Evolutionary conservation across 176 grass and related monocot genomes (phyloP), one percentile per base, ranked within the genome.

Genomic region (Phyllostachys edulis): DNA sequence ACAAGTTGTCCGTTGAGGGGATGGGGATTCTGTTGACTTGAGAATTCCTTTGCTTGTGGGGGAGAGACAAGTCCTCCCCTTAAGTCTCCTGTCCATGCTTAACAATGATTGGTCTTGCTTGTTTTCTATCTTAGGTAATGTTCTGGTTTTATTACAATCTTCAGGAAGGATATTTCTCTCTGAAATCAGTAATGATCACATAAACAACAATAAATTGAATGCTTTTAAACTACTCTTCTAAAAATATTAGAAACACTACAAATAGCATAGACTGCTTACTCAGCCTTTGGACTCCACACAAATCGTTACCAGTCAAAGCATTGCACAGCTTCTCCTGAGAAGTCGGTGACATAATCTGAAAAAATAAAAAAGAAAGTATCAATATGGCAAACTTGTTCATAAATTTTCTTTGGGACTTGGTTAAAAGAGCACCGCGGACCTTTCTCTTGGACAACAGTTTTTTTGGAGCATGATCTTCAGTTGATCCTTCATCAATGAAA

Each of bases 301-400:
- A 81, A 85, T 88, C 77, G n/a, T 88, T 91, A 85, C 59, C 85
- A 82, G 70, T 85, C 89, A 81, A 64, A 88, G 85, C 89, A 80
- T 67, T 80, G 65, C 85, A 91, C 76, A 88, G 77, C 57, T 85
- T 91, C 81, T 91, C 85, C 37, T 91, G 89, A 52, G 77, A 91
- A 32, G 38, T 72, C 1, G 89, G 85, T 50, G 85, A 88, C 81
- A 91, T 91, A 60, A 85, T 85, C 89, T 91, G 81, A 74, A 77
- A 84, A 90, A 55, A 52, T 52, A 27, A 63, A 71, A 6, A 47
- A 7, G 4, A 69, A 51, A 73, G 29, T 69, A 47, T 32, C 60
- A 65, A 74, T n/a, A 66, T 77, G 26, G 11, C 6, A 47, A 77
- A 39, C 27, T 45, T 39, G 7, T 63, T 77, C 73, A 41, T 39